Evolutionary conservation across 345 rosid genomes (phyloP).

Genomic region (Bruguiera sexangula): DNA sequence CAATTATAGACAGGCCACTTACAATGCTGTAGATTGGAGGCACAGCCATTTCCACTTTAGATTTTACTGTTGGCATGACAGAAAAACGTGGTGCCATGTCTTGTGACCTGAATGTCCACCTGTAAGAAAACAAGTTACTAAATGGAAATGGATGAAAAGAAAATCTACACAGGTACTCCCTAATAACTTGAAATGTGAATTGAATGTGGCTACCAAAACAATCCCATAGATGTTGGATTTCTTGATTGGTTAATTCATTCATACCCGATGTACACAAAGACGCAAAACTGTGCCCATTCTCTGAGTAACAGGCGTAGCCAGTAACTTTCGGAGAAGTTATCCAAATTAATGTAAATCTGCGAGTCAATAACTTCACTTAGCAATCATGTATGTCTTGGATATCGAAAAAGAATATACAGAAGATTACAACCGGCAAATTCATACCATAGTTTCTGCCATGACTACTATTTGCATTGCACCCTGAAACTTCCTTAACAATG

Average conservation of each 20-base stretch:
- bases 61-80: conserved; percentile 71
- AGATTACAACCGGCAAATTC: conserved; percentile 14
- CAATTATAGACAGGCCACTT: conserved; percentile 27
- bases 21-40: conserved; percentile 86
- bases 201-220: background rate
- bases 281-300: conserved; percentile 88
- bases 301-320: conserved; percentile 78
- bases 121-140: conserved; percentile 21
- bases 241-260: conserved; percentile 10
- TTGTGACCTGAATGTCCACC: conserved; percentile 95
- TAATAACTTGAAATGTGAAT: background rate
- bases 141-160: background rate
- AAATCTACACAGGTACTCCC: background rate
- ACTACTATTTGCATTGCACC: conserved; percentile 89
- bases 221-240: background rate
- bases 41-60: conserved; percentile 37
- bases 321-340: conserved; percentile 59
- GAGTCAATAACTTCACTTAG: background rate
- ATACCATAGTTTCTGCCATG: conserved; percentile 77
- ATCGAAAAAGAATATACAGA: background rate
- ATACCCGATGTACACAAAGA: conserved; percentile 84
- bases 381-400: background rate
- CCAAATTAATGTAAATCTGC: conserved; percentile 74
- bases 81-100: conserved; percentile 75
- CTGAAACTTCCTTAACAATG: conserved; percentile 73